A percentile compares a stretch with the other conserved stretches of the same genome.
Conservation (phyloP, 2,329 filamentous ascomycete genomes). For the Bipolaris victoriae region DNA sequence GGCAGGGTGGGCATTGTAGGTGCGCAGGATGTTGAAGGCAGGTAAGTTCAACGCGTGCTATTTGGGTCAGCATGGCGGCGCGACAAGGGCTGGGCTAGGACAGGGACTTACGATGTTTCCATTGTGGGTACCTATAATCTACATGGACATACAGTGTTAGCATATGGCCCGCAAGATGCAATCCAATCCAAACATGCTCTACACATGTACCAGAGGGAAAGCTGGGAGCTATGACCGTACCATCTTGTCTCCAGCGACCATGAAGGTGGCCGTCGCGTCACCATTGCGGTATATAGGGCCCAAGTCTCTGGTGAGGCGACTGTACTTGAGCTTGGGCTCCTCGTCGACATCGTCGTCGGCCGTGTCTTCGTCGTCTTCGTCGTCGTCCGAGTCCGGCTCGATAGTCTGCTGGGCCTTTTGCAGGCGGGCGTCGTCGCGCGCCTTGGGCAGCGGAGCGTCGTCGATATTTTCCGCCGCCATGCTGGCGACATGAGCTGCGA, state of each 20-base stretch:
- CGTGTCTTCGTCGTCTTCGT: conserved; percentile 69
- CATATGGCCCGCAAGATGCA: conserved; percentile 69
- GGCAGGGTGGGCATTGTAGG: conserved; percentile 84
- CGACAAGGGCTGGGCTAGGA: neutral
- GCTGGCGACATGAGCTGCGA: conserved; percentile 49
- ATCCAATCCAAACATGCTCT: neutral
- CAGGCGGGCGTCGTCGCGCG: conserved; percentile 18
- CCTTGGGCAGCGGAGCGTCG: conserved; percentile 47
- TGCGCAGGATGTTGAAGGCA: conserved; percentile 77
- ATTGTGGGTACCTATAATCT: conserved; percentile 94
- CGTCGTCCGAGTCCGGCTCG: conserved; percentile 47
- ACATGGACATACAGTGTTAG: conserved; percentile 63
- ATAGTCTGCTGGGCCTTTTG: conserved; percentile 29
- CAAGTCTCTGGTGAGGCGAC: conserved; percentile 80
- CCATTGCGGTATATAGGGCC: conserved; percentile 87
- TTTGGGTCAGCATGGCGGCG: conserved; percentile 15
- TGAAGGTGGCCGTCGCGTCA: conserved; percentile 89
- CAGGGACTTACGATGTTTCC: conserved; percentile 82
- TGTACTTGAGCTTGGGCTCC: conserved; percentile 93
- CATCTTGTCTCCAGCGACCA: conserved; percentile 97
- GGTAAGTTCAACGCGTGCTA: conserved; percentile 88
- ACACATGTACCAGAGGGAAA: conserved; percentile 1
- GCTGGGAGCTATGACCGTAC: conserved; percentile 56
- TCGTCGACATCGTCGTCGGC: conserved; percentile 88
- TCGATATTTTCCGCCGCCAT: conserved; percentile 49